A percentile compares a stretch with the other conserved stretches of the same genome.
These are phyloP conservation scores for Colletotrichum salicis DNA, from an alignment of 2,329 filamentous ascomycete genomes.

Conservation along the genomic window DNA sequence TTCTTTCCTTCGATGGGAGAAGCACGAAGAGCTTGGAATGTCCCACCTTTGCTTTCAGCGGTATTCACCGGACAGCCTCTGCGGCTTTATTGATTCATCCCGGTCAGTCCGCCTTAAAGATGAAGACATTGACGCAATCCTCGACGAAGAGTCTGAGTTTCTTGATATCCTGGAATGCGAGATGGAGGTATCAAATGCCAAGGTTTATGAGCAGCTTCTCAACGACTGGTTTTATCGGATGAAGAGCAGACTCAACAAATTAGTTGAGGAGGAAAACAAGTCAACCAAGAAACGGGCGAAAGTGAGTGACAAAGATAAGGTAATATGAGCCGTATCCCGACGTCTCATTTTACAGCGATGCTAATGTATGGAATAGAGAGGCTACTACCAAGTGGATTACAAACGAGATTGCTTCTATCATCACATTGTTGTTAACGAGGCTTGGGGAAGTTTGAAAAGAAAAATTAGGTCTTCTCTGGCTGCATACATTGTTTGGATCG, in stretches of 20 bases:
- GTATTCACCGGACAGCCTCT: fast-evolving
- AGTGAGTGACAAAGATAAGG: fast-evolving
- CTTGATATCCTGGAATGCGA: background rate
- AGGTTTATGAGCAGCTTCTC: background rate
- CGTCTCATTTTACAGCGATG: fast-evolving
- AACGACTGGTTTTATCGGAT: background rate
- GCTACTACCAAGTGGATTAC: background rate
- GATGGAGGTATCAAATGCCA: background rate
- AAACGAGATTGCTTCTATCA: background rate
- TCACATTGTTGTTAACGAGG: fast-evolving
- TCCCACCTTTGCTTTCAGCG: conserved; percentile 16
- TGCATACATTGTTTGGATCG: background rate
- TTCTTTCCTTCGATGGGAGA: background rate
- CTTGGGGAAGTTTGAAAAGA: fast-evolving
- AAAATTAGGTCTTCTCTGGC: background rate
- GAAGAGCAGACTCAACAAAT: background rate
- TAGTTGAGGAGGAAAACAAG: background rate
- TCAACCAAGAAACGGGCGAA: background rate
- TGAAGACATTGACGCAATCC: background rate
- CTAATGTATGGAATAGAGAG: background rate
- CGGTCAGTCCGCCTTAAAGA: no score
- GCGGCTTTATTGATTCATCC: fast-evolving
- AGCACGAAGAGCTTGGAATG: conserved; percentile 7
- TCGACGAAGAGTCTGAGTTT: background rate
- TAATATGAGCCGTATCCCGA: background rate